These are phyloP conservation scores for Chondrus crispus DNA, from an alignment of 23 red algal species.

Conservation along the genomic window DNA sequence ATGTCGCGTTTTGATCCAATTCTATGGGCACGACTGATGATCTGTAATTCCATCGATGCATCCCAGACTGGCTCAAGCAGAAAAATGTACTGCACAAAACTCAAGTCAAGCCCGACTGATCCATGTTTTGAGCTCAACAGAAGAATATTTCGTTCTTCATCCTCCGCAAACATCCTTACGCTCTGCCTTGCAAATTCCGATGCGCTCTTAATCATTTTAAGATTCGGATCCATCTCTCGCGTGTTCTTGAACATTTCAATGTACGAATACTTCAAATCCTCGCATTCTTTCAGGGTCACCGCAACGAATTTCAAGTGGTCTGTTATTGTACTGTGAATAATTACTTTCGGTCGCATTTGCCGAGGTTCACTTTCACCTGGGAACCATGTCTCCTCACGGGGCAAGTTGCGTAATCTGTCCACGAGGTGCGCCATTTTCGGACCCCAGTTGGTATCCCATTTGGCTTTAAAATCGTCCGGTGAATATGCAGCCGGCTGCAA, in stretches of 20 bases:
- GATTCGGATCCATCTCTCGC: not conserved
- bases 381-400: not conserved
- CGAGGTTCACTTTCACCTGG: not conserved
- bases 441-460: conserved; percentile 66
- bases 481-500: conserved; percentile 65
- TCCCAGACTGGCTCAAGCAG: conserved; percentile 94
- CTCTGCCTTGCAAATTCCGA: conserved; percentile 26
- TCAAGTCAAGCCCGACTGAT: conserved; percentile 80
- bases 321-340: conserved; percentile 65
- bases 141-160: conserved; percentile 27
- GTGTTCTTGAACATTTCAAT: conserved; percentile 38
- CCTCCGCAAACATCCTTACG: conserved; percentile 8
- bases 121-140: conserved; percentile 48
- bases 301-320: conserved; percentile 65
- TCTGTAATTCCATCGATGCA: conserved; percentile 75
- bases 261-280: conserved; percentile 20
- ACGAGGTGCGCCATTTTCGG: conserved; percentile 81
- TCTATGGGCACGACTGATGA: conserved; percentile 92
- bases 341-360: conserved; percentile 62
- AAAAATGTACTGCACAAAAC: conserved; percentile 82
- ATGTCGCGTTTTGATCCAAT: conserved; percentile 77
- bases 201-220: not conserved
- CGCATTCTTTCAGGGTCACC: conserved; percentile 18
- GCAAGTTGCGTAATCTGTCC: conserved; percentile 48
- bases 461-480: conserved; percentile 40